Evolutionary conservation across 805 yeast species (phyloP).

Genomic region (Vanderwaltozyma yarrowii): DNA sequence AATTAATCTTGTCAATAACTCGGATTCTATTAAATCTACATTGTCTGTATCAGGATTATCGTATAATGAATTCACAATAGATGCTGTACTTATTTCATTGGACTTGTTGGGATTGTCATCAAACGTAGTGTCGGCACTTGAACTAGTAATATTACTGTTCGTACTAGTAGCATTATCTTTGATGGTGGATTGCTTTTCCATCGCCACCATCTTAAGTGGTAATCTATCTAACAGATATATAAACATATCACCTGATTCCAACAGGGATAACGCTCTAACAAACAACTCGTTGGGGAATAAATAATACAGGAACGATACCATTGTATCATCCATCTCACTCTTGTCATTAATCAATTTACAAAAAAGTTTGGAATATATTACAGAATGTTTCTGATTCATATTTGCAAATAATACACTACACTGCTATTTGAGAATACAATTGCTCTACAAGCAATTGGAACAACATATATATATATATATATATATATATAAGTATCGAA

Average conservation of each 20-base stretch:
- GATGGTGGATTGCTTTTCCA: not conserved
- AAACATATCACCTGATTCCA: conserved; percentile 28
- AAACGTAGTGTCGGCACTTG: not conserved
- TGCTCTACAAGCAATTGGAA: no score
- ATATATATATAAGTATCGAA: no score
- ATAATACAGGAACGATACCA: conserved; percentile 24
- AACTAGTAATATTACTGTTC: not conserved
- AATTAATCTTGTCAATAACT: conserved; percentile 13
- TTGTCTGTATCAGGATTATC: conserved; percentile 9
- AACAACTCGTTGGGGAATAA: conserved; percentile 26
- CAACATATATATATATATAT: no score
- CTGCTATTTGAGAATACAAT: no score
- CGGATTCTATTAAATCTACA: no score
- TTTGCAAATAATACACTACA: no score
- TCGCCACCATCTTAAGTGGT: not conserved
- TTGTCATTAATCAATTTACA: conserved; percentile 11
- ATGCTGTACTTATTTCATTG: not conserved
- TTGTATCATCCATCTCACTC: conserved; percentile 20
- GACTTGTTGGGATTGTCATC: not conserved
- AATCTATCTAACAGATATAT: conserved; percentile 17
- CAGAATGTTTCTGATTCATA: conserved; percentile 6
- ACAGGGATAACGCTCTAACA: conserved; percentile 25
- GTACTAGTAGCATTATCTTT: not conserved
- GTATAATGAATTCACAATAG: conserved; percentile 5
- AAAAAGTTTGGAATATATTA: conserved; percentile 18